Evolutionary conservation across 768 basidiomycete genomes (phyloP), one percentile per base, ranked within the genome.

Genomic region (Naganishia kalamii): DNA sequence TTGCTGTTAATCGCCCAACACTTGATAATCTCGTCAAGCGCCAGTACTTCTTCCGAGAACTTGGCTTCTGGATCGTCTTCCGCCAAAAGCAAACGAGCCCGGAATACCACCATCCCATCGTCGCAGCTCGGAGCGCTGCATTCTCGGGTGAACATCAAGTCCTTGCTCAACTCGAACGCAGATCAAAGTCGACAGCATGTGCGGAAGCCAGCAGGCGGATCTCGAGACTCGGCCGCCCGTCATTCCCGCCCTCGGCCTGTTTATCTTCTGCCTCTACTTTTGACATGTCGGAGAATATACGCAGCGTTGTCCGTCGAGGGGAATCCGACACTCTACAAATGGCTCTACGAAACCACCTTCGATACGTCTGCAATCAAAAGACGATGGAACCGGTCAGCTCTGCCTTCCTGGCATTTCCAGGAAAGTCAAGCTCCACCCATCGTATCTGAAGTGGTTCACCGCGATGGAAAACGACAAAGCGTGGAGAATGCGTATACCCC

Each of bases 291-390:
- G 25, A 30, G 41, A 15, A 68, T 73, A 32, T 60, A 77, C 67
- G 49, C 62, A 15, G 40, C 66, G 6, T 57, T 77, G 13, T 68
- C 60, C 2, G 71, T 75, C 54, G 62, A 71, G 32, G 65, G 67
- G 30, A 74, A 77, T 52, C 74, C 75, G 0, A 66, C 63, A 35
- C 68, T 77, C 1, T 77, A 75, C 51, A 63, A 70, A 46, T 46
- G 60, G 19, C 63, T 77, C 21, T 77, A 73, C 62, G n/a, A 66
- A 21, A 59, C 61, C 19, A 75, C 75, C 8, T 77, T 77, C 65
- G 75, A 77, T 54, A 49, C 50, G 43, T 67, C 68, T 33, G 75
- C 76, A 27, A 44, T 77, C 50, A 41, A 57, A 32, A 46, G 76
- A 51, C 65, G 76, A 51, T 77, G 72, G 61, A 61, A 33, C 17